Conservation (phyloP, 768 basidiomycete species). For the Termitomyces sp. region DNA sequence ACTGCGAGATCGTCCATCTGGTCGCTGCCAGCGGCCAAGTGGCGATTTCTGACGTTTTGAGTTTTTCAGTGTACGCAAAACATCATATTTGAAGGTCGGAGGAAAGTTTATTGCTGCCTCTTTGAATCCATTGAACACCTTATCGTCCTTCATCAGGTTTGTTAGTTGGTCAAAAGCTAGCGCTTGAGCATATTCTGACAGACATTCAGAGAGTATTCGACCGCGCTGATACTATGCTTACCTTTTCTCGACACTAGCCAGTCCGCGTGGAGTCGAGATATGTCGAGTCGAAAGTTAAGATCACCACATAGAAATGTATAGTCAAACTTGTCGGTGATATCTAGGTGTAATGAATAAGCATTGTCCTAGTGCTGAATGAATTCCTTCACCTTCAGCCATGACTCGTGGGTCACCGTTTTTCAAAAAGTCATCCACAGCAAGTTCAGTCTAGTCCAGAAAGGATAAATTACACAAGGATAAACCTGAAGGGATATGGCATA, state of each 20-base stretch:
- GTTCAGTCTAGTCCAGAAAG: slow-evolving; percentile 55
- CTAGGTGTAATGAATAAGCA: slow-evolving; percentile 25
- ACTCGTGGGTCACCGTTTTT: slow-evolving; percentile 55
- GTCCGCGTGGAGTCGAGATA: slow-evolving; percentile 89
- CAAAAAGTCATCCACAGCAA: slow-evolving; percentile 77
- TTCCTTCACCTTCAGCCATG: slow-evolving; percentile 59
- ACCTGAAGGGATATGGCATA: slow-evolving; percentile 15
- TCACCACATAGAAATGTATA: slow-evolving; percentile 88
- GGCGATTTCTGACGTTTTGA: slow-evolving; percentile 33
- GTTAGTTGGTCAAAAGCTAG: slow-evolving; percentile 88
- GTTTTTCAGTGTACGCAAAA: slow-evolving; percentile 53
- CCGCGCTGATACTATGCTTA: slow-evolving; percentile 16
- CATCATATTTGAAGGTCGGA: slow-evolving; percentile 93
- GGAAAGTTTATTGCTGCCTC: slow-evolving; percentile 83
- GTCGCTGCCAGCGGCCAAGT: slow-evolving; percentile 28
- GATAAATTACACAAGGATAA: neutral
- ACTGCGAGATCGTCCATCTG: slow-evolving; percentile 25
- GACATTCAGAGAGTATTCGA: neutral
- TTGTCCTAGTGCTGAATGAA: neutral
- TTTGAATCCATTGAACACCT: slow-evolving; percentile 70
- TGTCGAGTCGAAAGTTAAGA: slow-evolving; percentile 85
- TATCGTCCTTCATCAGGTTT: slow-evolving; percentile 63
- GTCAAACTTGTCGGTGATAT: slow-evolving; percentile 86
- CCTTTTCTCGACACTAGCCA: slow-evolving; percentile 86
- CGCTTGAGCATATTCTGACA: slow-evolving; percentile 74